Evolutionary conservation across 1,139 yeast genomes (phyloP), one percentile per base, ranked within the genome.

Genomic region (Protomyces macrosporus): DNA sequence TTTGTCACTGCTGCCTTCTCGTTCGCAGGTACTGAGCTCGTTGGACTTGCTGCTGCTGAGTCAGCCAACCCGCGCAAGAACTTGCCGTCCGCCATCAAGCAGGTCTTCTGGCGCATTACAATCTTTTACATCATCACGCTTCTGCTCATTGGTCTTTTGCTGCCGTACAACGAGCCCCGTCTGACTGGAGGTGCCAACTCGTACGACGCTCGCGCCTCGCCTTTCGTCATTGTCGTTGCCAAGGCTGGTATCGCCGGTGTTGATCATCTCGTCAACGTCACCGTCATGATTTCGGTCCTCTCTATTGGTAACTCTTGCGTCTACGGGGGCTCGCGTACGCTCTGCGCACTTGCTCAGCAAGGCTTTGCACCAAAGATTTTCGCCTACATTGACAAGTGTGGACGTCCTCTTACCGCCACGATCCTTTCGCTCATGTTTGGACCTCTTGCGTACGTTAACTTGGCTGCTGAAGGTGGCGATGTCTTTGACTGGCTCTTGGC

Each of bases 1-100:
- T 87, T 90, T 71, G 90, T 90, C 58, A 83, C 86, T 37, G 95
- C 96, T 36, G 95, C 96, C 6, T 90, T 89, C 75, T 85, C 96
- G 3, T 87, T 88, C 71, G 90, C 93, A 61, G 95, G 95, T 70
- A 84, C 87, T 62, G 96, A 88, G 75, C 79, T 87, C 72, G 87
- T 86, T 65, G 95, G 95, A 63, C 78, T 90, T 68, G 90, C 95
- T 30, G 90, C 95, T 45, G 90, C 95, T 16, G 96, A 90, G 75
- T 84, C 95, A 53, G 79, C 79, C 54, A 84, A 87, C 73, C 96
- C 96, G 62, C 79, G 87, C 73, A 81, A 79, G 71, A 77, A 87
- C 5, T 78, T 87, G 63, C 90, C 91, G 64, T 76, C 78, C 65
- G 90, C 90, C 50, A 83, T 84, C 67, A 86, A 85, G 73, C 90